phyloP scores from a whole-genome alignment of 2,329 filamentous ascomycete genomes.

The Pseudogymnoascus sp. region DNA sequence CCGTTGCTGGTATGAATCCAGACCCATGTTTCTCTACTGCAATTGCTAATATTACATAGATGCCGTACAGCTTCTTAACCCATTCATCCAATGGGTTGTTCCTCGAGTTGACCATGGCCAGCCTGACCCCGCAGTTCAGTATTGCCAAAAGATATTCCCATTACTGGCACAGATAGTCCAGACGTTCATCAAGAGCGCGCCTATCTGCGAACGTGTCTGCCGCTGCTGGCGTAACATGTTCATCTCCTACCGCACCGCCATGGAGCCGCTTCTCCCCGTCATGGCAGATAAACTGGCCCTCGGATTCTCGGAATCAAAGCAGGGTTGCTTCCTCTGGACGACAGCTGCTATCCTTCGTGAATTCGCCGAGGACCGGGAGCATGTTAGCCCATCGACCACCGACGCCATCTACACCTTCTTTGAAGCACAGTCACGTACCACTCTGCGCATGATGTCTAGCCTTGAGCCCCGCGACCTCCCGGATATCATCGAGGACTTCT shows the following conservation, averaged over 20 bases:
- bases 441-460: slow-evolving; percentile 82
- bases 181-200: slow-evolving; percentile 75
- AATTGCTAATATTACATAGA: slow-evolving; percentile 41
- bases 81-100: slow-evolving; percentile 71
- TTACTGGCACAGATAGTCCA: slow-evolving; percentile 79
- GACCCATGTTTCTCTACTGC: not conserved
- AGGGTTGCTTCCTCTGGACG: slow-evolving; percentile 98
- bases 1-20: slow-evolving; percentile 61
- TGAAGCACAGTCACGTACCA: slow-evolving; percentile 82
- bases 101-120: slow-evolving; percentile 65
- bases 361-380: slow-evolving; percentile 83
- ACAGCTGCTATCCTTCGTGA: slow-evolving; percentile 91
- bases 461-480: slow-evolving; percentile 54
- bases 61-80: slow-evolving; percentile 83
- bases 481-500: slow-evolving; percentile 66
- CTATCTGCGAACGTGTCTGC: slow-evolving; percentile 88
- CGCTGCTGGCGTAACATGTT: slow-evolving; percentile 96
- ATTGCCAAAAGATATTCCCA: slow-evolving; percentile 90
- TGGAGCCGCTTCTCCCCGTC: slow-evolving; percentile 72
- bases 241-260: slow-evolving; percentile 85
- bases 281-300: slow-evolving; percentile 82
- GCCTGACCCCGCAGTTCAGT: slow-evolving; percentile 86
- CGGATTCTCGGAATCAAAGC: slow-evolving; percentile 76
- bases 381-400: slow-evolving; percentile 72
- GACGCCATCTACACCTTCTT: slow-evolving; percentile 91